Evolutionary conservation across 139 green algal species (phyloP).

Genomic region (Coelastrella sp.): DNA sequence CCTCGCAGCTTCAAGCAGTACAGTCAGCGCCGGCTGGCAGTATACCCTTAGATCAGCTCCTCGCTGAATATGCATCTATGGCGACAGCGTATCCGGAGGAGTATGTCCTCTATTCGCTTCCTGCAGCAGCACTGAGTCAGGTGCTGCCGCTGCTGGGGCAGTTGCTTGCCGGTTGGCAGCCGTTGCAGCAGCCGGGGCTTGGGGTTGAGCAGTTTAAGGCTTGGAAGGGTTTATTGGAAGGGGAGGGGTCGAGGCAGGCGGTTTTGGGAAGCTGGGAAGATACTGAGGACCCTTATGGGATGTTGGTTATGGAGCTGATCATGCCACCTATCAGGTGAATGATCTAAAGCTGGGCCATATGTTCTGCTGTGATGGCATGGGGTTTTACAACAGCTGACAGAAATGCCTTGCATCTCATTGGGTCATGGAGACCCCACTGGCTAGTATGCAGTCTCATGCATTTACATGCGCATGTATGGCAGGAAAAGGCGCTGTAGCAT

Average conservation of each 20-base stretch:
- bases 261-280: conserved; percentile 43
- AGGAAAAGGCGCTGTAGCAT: too few relatives aligned
- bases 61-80: conserved; percentile 62
- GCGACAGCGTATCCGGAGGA: conserved; percentile 74
- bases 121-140: conserved; percentile 78
- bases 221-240: conserved; percentile 82
- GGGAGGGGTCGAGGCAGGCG: conserved; percentile 48
- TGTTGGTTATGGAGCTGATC: conserved; percentile 83
- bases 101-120: conserved; percentile 86
- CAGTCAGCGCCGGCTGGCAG: background rate
- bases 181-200: conserved; percentile 66
- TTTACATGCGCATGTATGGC: too few relatives aligned
- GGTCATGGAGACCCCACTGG: too few relatives aligned
- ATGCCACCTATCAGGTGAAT: conserved; percentile 79
- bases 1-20: background rate
- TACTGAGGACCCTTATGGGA: conserved; percentile 77
- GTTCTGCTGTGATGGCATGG: too few relatives aligned
- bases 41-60: conserved; percentile 33
- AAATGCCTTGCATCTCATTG: too few relatives aligned
- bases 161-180: conserved; percentile 71
- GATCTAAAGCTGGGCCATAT: background rate
- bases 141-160: conserved; percentile 60
- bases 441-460: too few relatives aligned
- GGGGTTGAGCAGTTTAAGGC: conserved; percentile 59
- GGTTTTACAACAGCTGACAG: too few relatives aligned